A percentile compares a stretch with the other conserved stretches of the same genome.
phyloP scores from a whole-genome alignment of 345 rosid species.

The Odontarrhena argentea region DNA sequence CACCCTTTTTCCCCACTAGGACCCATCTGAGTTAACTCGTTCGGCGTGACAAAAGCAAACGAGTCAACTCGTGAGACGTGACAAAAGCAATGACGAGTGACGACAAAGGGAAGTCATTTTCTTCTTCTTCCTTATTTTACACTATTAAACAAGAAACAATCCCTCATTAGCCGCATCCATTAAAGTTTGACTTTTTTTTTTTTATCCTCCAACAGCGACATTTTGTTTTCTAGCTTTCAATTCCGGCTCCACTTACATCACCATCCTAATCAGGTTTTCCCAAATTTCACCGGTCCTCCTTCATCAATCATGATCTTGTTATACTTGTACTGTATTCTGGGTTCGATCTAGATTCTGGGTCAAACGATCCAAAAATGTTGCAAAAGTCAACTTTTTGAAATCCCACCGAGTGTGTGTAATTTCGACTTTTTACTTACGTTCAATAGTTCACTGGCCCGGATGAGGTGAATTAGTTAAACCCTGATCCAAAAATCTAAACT shows the following conservation, averaged over 20 bases:
- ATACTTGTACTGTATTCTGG: background rate
- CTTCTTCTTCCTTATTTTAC: conserved; percentile 5
- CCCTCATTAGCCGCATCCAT: background rate
- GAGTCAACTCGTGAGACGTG: conserved; percentile 26
- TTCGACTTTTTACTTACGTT: no score
- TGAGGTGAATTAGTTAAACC: no score
- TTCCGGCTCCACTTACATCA: background rate
- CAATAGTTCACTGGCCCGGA: no score
- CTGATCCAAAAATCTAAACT: background rate
- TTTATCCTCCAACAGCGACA: background rate
- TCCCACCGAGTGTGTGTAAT: no score
- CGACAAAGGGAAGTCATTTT: conserved; percentile 16
- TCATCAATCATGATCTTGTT: background rate
- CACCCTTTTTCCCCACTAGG: no score
- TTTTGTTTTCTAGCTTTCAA: background rate
- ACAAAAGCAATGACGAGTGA: conserved; percentile 35
- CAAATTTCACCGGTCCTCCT: background rate
- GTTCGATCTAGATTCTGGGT: background rate
- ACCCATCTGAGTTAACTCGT: background rate
- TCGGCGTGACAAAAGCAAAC: conserved; percentile 6
- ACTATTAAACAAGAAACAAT: background rate
- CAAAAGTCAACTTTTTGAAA: background rate
- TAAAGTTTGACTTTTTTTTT: background rate
- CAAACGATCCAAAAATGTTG: background rate
- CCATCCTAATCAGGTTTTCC: conserved; percentile 18